Evolutionary conservation across 2,329 filamentous ascomycete species (phyloP).

Genomic region (Fusarium siculi): DNA sequence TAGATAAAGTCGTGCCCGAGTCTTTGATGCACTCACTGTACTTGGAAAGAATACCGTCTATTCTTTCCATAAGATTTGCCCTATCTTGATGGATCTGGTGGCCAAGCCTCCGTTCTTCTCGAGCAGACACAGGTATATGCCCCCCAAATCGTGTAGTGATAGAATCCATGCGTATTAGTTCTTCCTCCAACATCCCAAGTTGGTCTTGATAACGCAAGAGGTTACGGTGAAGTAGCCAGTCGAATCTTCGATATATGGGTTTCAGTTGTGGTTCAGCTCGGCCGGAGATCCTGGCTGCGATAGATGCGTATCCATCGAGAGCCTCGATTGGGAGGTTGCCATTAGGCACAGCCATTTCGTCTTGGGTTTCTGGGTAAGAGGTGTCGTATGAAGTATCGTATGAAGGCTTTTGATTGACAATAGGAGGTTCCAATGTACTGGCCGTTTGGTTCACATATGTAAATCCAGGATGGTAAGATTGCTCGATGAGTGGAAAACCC

Average conservation of each 20-base stretch:
- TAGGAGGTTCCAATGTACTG: background rate
- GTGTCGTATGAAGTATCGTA: constrained; percentile 13
- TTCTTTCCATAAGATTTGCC: constrained; percentile 1
- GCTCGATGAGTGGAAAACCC: background rate
- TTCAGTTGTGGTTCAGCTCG: constrained; percentile 47
- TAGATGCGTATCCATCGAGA: constrained; percentile 70
- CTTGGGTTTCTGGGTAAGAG: constrained; percentile 5
- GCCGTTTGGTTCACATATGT: constrained; percentile 8
- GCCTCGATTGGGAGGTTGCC: constrained; percentile 53
- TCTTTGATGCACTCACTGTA: constrained; percentile 14
- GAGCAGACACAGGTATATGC: constrained; percentile 16
- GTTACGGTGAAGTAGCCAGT: constrained; percentile 82
- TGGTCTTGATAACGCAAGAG: constrained; percentile 88
- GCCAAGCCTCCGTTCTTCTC: constrained; percentile 12
- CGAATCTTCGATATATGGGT: constrained; percentile 86
- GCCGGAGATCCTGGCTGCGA: constrained; percentile 64
- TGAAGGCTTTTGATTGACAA: background rate
- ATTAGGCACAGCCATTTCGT: constrained; percentile 20
- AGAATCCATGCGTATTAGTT: constrained; percentile 75
- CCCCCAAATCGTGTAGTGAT: constrained; percentile 60
- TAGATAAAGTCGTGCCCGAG: background rate
- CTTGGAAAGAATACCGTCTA: constrained; percentile 1
- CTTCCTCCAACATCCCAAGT: constrained; percentile 81
- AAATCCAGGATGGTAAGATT: constrained; percentile 15
- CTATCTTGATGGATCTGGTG: constrained; percentile 5